A percentile compares a stretch with the other conserved stretches of the same genome.
Evolutionary conservation across 495 filamentous ascomycete genomes (phyloP).

Genomic region (Penicillium crystallinum): DNA sequence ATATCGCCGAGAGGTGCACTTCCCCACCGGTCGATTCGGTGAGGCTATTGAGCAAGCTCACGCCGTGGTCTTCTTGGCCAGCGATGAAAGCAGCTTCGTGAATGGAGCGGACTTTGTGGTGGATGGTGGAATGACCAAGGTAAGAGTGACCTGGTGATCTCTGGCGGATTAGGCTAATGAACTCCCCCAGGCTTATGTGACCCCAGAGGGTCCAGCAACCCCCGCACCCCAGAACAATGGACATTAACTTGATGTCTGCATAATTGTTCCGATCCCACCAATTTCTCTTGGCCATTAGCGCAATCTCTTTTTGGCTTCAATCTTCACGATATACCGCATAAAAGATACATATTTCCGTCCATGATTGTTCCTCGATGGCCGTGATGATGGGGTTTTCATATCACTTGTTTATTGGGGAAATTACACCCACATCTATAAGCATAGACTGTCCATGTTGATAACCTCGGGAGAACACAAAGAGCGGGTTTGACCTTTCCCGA

Average conservation of each 20-base stretch:
- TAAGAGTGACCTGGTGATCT: constrained; percentile 17
- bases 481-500: neutral
- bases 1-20: constrained; percentile 82
- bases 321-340: neutral
- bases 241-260: constrained; percentile 13
- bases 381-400: too few relatives aligned
- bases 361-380: too few relatives aligned
- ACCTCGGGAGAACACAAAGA: too few relatives aligned
- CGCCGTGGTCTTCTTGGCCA: constrained; percentile 88
- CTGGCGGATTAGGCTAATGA: constrained; percentile 9
- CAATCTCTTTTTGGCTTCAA: too few relatives aligned
- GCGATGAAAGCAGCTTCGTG: constrained; percentile 90
- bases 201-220: constrained; percentile 73
- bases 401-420: too few relatives aligned
- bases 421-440: too few relatives aligned
- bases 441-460: too few relatives aligned
- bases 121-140: constrained; percentile 93
- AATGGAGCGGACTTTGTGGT: constrained; percentile 92
- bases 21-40: constrained; percentile 91
- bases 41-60: constrained; percentile 95
- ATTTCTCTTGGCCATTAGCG: too few relatives aligned
- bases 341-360: too few relatives aligned
- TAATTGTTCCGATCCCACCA: too few relatives aligned
- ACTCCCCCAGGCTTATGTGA: constrained; percentile 69
- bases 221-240: constrained; percentile 63